These are phyloP conservation scores for Magnolia sinica DNA, from an alignment of 164 flowering plant genomes.

Conservation along the genomic window DNA sequence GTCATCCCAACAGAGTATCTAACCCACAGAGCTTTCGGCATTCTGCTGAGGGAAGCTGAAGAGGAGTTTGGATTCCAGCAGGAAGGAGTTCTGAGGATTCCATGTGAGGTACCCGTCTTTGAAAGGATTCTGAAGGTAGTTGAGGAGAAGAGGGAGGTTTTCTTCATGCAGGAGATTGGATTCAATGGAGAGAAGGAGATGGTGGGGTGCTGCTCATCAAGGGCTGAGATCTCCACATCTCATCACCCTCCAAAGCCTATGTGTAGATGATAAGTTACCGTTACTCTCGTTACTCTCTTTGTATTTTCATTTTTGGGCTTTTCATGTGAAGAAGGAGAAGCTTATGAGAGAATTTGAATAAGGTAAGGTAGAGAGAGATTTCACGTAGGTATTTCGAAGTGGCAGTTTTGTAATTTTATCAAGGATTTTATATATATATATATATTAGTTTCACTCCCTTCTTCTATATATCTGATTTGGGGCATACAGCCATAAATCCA, in stretches of 20 bases:
- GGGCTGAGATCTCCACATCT: constrained; percentile 34
- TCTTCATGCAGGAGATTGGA: constrained; percentile 31
- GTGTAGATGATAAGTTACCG: constrained; percentile 39
- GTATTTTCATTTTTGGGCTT: background rate
- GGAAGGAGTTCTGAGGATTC: constrained; percentile 74
- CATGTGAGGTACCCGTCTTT: constrained; percentile 62
- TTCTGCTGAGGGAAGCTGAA: constrained; percentile 71
- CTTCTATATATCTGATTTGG: no score
- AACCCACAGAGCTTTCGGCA: constrained; percentile 56
- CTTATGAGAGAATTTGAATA: background rate
- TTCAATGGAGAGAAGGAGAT: constrained; percentile 28
- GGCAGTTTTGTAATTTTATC: background rate
- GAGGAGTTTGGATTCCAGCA: constrained; percentile 93
- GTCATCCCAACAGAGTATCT: constrained; percentile 71
- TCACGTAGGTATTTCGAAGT: background rate
- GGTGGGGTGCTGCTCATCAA: constrained; percentile 31
- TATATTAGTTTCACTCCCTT: no score
- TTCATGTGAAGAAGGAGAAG: background rate
- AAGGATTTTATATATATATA: no score
- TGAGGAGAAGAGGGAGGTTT: constrained; percentile 46
- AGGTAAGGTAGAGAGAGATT: background rate
- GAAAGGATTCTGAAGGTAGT: constrained; percentile 65
- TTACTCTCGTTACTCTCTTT: background rate
- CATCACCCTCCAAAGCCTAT: constrained; percentile 46
- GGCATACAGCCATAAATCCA: no score